Conservation (phyloP, 805 yeast genomes). For the Starmerella bacillaris region DNA sequence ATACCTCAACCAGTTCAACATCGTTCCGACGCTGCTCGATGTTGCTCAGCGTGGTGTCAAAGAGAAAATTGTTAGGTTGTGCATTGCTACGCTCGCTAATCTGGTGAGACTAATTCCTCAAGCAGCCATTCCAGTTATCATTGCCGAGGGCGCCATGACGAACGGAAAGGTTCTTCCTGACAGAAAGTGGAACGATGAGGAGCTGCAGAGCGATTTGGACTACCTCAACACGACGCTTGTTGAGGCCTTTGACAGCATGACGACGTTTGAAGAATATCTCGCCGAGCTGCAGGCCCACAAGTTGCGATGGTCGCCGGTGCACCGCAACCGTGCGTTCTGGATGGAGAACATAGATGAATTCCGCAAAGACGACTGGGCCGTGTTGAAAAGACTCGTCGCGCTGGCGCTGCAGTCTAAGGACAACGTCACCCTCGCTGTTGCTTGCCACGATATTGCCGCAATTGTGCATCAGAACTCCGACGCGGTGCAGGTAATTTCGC, state of each 20-base stretch:
- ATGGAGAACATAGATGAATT: slow-evolving; percentile 59
- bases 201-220: slow-evolving; percentile 55
- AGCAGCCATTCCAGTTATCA: slow-evolving; percentile 41
- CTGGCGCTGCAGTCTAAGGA: slow-evolving; percentile 21
- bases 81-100: slow-evolving; percentile 48
- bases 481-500: slow-evolving; percentile 34
- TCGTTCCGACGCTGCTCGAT: slow-evolving; percentile 24
- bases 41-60: slow-evolving; percentile 69
- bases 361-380: slow-evolving; percentile 58
- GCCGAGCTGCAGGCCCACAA: slow-evolving; percentile 66
- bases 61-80: slow-evolving; percentile 73
- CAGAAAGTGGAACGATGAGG: slow-evolving; percentile 90
- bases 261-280: slow-evolving; percentile 82
- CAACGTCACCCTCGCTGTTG: slow-evolving; percentile 34
- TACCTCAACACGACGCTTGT: slow-evolving; percentile 41
- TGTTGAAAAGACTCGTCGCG: slow-evolving; percentile 42
- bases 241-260: slow-evolving; percentile 56
- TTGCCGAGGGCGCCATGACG: slow-evolving; percentile 59
- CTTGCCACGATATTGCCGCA: slow-evolving; percentile 48
- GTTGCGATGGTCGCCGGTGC: slow-evolving; percentile 83
- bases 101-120: slow-evolving; percentile 21
- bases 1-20: slow-evolving; percentile 33
- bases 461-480: slow-evolving; percentile 47
- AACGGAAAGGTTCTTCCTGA: slow-evolving; percentile 52
- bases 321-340: slow-evolving; percentile 79